Percentiles rank a stretch among this genome's conserved stretches.
Evolutionary conservation across 2,329 filamentous ascomycete species (phyloP).

Genomic region (Fusarium sp.): DNA sequence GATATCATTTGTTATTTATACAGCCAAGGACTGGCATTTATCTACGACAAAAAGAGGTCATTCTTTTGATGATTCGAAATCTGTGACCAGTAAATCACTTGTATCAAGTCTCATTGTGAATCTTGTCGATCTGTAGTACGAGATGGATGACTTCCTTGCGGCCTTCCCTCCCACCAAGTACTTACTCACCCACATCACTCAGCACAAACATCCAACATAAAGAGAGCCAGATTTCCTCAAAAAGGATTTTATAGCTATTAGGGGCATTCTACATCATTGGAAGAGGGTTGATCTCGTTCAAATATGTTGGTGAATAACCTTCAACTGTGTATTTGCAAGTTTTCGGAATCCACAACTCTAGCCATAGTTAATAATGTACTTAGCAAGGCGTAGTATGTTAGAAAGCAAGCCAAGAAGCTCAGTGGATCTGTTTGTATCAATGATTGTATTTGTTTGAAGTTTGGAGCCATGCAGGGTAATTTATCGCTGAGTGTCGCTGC

Average conservation of each 20-base stretch:
- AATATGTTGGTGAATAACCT: neutral
- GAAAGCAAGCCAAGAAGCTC: neutral
- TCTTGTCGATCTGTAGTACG: neutral
- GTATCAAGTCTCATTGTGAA: neutral
- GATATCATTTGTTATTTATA: conserved; percentile 28
- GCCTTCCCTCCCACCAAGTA: neutral
- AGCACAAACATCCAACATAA: neutral
- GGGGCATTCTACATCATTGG: neutral
- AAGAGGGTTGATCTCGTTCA: neutral
- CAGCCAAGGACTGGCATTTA: conserved; percentile 3
- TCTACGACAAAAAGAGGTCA: conserved; percentile 13
- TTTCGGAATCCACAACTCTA: too few relatives aligned
- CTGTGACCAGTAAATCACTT: neutral
- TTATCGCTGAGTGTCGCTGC: neutral
- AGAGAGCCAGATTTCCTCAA: neutral
- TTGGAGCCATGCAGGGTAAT: neutral
- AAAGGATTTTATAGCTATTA: too few relatives aligned
- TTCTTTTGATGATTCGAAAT: neutral
- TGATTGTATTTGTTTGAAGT: neutral
- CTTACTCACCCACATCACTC: neutral
- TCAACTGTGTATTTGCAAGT: neutral
- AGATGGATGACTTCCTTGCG: neutral
- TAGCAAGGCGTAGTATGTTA: neutral
- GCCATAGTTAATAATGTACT: neutral
- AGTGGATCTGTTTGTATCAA: neutral